Evolutionary conservation across 2,329 filamentous ascomycete genomes (phyloP).

Genomic region (Periconia sp.): DNA sequence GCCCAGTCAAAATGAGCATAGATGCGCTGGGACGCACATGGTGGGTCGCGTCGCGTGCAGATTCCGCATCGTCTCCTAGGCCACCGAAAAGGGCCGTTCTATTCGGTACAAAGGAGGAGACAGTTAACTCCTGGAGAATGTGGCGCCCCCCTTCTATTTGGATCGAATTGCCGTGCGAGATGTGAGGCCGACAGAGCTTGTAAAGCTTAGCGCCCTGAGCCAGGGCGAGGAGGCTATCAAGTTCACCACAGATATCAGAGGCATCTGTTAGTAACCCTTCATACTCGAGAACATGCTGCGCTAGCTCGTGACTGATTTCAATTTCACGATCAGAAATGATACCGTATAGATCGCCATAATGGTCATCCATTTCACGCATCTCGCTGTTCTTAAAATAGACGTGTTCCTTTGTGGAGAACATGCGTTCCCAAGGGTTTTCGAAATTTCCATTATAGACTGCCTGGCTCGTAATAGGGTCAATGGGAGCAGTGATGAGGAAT

Average conservation of each 20-base stretch:
- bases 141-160: conserved; percentile 81
- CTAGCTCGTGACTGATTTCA: conserved; percentile 80
- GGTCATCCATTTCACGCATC: conserved; percentile 80
- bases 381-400: conserved; percentile 86
- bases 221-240: conserved; percentile 84
- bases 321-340: conserved; percentile 91
- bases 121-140: conserved; percentile 82
- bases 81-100: conserved; percentile 74
- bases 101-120: conserved; percentile 83
- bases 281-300: conserved; percentile 71
- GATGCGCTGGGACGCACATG: conserved; percentile 60
- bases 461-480: conserved; percentile 64
- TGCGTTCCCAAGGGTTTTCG: conserved; percentile 73
- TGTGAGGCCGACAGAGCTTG: conserved; percentile 70
- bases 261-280: conserved; percentile 69
- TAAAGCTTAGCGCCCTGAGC: conserved; percentile 78
- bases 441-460: conserved; percentile 67
- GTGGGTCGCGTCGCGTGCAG: conserved; percentile 3
- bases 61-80: conserved; percentile 18
- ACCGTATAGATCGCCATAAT: conserved; percentile 84
- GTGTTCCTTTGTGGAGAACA: conserved; percentile 73
- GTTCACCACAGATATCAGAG: conserved; percentile 84
- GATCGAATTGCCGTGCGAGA: conserved; percentile 74
- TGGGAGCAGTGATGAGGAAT: conserved; percentile 78
- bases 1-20: conserved; percentile 86